These are phyloP conservation scores for Beauveria bassiana DNA, from an alignment of 2,329 filamentous ascomycete genomes.

Conservation along the genomic window DNA sequence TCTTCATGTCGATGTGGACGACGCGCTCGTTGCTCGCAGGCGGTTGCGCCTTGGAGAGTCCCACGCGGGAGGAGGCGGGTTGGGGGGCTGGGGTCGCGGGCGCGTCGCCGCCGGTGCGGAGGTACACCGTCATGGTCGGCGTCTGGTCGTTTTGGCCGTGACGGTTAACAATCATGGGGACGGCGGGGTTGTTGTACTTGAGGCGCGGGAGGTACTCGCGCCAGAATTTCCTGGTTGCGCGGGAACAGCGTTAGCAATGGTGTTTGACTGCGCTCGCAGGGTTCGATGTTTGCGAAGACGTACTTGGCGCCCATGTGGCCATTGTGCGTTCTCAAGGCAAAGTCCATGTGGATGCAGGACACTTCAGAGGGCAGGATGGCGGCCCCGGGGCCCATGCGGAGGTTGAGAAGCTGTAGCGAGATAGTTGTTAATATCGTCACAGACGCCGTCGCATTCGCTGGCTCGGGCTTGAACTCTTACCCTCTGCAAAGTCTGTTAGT, in stretches of 20 bases:
- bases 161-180: conserved; percentile 77
- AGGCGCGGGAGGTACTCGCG: conserved; percentile 70
- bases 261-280: not conserved
- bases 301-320: conserved; percentile 71
- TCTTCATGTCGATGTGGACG: conserved; percentile 56
- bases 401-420: conserved; percentile 54
- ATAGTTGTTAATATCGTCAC: conserved; percentile 19
- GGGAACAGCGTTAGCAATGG: conserved; percentile 12
- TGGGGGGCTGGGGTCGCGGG: conserved; percentile 27
- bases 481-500: conserved; percentile 4
- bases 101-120: conserved; percentile 34
- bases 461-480: conserved; percentile 12
- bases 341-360: conserved; percentile 67
- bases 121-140: conserved; percentile 59
- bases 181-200: conserved; percentile 86
- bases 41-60: conserved; percentile 40
- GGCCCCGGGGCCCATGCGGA: conserved; percentile 78
- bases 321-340: conserved; percentile 51
- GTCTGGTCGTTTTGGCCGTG: conserved; percentile 46
- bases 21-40: conserved; percentile 41
- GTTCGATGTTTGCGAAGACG: conserved; percentile 17
- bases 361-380: conserved; percentile 71
- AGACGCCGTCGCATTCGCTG: conserved; percentile 14
- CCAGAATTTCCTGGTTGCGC: conserved; percentile 71
- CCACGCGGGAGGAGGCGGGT: conserved; percentile 38